Conservation (phyloP, 176 grass and related monocot species). For the Chloris gayana region DNA sequence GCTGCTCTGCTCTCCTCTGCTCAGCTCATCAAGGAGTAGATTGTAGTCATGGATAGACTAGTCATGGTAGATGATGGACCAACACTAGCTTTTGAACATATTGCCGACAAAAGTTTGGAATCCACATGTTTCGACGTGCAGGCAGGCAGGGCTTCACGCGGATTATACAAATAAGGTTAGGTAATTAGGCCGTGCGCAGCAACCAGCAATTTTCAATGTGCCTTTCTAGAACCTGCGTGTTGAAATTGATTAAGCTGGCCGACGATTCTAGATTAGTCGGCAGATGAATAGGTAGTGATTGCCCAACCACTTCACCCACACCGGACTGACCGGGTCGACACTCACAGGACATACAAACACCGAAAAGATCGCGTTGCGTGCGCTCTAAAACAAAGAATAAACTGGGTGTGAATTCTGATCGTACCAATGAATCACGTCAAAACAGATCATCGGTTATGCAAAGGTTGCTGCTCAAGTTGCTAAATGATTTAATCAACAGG, state of each 20-base stretch:
- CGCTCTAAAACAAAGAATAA: not conserved
- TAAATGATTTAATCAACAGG: conserved; percentile 45
- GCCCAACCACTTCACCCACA: conserved; percentile 30
- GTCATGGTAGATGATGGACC: not conserved
- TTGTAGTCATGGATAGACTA: not conserved
- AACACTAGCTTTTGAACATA: not conserved
- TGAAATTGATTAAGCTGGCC: not conserved
- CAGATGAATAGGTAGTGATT: conserved; percentile 1
- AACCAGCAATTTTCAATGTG: not conserved
- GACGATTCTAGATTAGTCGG: conserved; percentile 10
- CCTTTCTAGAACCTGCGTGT: not conserved
- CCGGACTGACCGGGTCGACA: not conserved
- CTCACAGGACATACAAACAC: not conserved
- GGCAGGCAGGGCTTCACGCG: not conserved
- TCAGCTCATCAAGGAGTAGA: not conserved
- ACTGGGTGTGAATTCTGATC: not conserved
- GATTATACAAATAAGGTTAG: not conserved
- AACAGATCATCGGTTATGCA: not conserved
- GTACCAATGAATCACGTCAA: too few species aligned
- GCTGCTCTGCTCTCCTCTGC: not conserved
- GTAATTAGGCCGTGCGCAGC: not conserved
- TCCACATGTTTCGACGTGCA: not conserved
- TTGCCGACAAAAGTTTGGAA: not conserved
- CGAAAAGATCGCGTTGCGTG: not conserved
- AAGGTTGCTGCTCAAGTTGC: not conserved